These are phyloP conservation scores for Penicillium malachiteum DNA, from an alignment of 495 filamentous ascomycete species.

Conservation along the genomic window DNA sequence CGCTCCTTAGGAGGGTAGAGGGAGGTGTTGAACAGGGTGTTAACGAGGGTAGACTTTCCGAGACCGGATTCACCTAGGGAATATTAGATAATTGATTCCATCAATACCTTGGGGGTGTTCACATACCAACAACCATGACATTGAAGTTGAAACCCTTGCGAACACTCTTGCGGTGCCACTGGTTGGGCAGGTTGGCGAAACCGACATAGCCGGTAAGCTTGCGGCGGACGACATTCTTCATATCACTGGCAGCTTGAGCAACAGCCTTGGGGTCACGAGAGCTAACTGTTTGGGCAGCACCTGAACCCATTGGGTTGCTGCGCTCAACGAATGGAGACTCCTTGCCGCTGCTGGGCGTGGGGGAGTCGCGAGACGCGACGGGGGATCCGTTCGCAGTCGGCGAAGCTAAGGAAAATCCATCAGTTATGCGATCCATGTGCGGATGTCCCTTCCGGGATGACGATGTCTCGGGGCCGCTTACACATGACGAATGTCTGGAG, in stretches of 20 bases:
- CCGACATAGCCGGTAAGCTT: constrained; percentile 98
- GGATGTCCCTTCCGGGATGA: neutral
- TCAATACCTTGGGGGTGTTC: neutral
- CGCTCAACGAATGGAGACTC: constrained; percentile 58
- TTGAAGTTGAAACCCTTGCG: constrained; percentile 99
- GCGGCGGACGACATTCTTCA: constrained; percentile 95
- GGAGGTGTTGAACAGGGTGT: constrained; percentile 99
- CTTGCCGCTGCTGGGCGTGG: constrained; percentile 51
- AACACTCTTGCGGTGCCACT: constrained; percentile 99
- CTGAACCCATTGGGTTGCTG: constrained; percentile 61
- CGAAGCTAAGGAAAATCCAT: constrained; percentile 37
- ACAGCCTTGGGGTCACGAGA: constrained; percentile 84
- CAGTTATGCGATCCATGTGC: constrained; percentile 23
- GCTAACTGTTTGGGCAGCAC: constrained; percentile 63
- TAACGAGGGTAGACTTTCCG: constrained; percentile 98
- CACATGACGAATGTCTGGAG: constrained; percentile 39
- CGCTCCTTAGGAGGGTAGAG: constrained; percentile 98
- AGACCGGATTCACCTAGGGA: constrained; percentile 91
- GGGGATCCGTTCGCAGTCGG: constrained; percentile 41
- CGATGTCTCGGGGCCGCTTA: constrained; percentile 28
- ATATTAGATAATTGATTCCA: neutral
- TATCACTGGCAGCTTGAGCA: constrained; percentile 75
- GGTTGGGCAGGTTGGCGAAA: constrained; percentile 97
- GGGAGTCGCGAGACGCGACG: constrained; percentile 33
- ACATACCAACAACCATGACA: constrained; percentile 98